Evolutionary conservation across 176 grass and related monocot species (phyloP).

Genomic region (Otatea glauca): DNA sequence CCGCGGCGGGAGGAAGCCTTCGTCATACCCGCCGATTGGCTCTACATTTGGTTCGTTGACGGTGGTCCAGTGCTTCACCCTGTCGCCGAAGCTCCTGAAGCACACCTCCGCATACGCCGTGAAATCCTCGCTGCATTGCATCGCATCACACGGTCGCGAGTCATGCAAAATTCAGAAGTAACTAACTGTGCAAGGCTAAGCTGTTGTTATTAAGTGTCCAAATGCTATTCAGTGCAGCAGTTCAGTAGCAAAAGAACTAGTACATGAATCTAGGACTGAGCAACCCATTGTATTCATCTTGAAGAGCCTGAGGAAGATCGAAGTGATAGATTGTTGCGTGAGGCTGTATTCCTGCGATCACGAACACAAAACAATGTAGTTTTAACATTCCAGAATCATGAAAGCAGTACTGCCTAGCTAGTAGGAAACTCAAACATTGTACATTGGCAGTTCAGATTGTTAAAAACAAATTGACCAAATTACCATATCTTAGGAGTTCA

Average conservation of each 20-base stretch:
- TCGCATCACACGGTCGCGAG: too few relatives aligned
- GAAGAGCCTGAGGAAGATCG: constrained; percentile 79
- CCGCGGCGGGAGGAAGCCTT: constrained; percentile 53
- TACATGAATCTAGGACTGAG: constrained; percentile 81
- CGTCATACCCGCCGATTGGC: constrained; percentile 58
- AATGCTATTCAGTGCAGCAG: too few relatives aligned
- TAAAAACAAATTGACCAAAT: too few relatives aligned
- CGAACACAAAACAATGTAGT: background rate
- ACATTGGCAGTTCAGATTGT: too few relatives aligned
- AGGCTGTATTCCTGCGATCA: constrained; percentile 69
- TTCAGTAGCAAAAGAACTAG: background rate
- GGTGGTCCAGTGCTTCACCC: constrained; percentile 81
- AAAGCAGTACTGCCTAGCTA: background rate
- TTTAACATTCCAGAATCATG: background rate
- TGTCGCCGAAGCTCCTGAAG: constrained; percentile 79
- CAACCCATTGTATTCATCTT: constrained; percentile 71
- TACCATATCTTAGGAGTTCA: constrained; percentile 74
- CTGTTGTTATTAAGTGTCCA: too few relatives aligned
- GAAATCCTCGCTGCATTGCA: constrained; percentile 62
- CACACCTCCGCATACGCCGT: constrained; percentile 80
- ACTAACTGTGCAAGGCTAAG: background rate
- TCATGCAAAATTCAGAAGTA: background rate
- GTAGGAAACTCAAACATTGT: too few relatives aligned
- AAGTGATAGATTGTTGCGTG: constrained; percentile 89
- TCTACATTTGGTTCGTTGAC: constrained; percentile 83